Evolutionary conservation across 1,284 basidiomycete species (phyloP).

Genomic region (Athelia psychrophila): DNA sequence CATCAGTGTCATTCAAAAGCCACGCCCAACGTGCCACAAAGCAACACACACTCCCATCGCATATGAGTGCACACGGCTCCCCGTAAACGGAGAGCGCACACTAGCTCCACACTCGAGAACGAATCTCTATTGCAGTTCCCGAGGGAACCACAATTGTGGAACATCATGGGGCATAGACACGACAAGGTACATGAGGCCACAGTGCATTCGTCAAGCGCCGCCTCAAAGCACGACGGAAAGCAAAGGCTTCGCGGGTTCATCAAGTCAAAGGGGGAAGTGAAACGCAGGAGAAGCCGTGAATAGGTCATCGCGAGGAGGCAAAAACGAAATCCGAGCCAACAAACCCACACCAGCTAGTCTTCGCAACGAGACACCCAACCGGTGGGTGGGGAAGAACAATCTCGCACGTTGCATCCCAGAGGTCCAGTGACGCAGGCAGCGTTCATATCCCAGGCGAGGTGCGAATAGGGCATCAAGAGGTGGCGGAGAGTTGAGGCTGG

Average conservation of each 20-base stretch:
- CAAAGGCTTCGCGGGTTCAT: neutral
- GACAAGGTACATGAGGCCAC: constrained; percentile 17
- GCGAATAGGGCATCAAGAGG: constrained; percentile 11
- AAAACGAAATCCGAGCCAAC: neutral
- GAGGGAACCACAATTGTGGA: constrained; percentile 32
- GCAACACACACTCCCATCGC: neutral
- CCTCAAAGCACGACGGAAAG: constrained; percentile 17
- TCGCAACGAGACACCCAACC: neutral
- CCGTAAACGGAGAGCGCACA: constrained; percentile 5
- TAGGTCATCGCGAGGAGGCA: neutral
- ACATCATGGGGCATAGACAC: constrained; percentile 18
- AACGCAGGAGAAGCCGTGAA: neutral
- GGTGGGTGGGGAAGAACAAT: neutral
- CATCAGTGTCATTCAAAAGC: neutral
- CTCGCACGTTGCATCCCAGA: neutral
- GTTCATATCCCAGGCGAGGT: constrained; percentile 1
- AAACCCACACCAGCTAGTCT: neutral
- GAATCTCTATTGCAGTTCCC: constrained; percentile 36
- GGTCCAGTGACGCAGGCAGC: neutral
- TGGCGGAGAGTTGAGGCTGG: constrained; percentile 11
- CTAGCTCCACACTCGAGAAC: constrained; percentile 29
- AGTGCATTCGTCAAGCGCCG: constrained; percentile 10
- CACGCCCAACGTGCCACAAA: neutral
- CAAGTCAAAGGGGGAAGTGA: neutral
- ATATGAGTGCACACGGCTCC: neutral